Evolutionary conservation across 2,329 filamentous ascomycete genomes (phyloP), one percentile per base, ranked within the genome.

Genomic region (Phialemoniopsis sp.): DNA sequence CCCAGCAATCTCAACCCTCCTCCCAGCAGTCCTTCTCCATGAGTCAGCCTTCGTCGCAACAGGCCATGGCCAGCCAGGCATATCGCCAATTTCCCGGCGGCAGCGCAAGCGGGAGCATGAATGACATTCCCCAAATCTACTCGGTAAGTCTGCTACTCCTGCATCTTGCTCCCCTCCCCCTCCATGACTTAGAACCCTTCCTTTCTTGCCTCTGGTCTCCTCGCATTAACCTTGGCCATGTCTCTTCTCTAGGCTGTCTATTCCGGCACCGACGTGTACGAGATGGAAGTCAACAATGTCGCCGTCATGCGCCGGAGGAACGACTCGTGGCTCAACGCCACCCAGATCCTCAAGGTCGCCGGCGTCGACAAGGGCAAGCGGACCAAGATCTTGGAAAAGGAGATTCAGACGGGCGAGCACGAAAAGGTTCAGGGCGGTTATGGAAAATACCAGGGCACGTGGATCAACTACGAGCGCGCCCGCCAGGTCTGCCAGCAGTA

Each of bases 341-440:
- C 93, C 1, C 93, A 98, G 63, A 97, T 98, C 49, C 78, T 98
- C 48, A 98, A 98, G 59, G 90, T 97, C 29, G 93, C 93, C 29
- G 90, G 90, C 37, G 89, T 98, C 44, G 91, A 96, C 58, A 98
- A 98, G 67, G 93, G 91, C 44, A 94, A 95, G 66, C 85, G 93
- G 51, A 97, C 93, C 42, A 97, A 97, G 64, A 94, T 97, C 8
- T 74, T 98, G 37, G 93, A 98, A 61, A 97, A 97, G 65, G 93
- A 98, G 63, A 95, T 98, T 43, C 80, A 95, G 47, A 93, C 87
- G 0, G 93, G 93, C 55, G 88, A 95, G 57, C 91, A 98, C 62
- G 93, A 98, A 62, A 98, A 98, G 64, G 91, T 98, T 3, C 93
- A 98, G 60, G 93, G 93, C 28, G 93, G 93, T 5, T 98, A 98